Evolutionary conservation across 768 basidiomycete genomes (phyloP).

Genomic region (Dacryopinax spathularia): DNA sequence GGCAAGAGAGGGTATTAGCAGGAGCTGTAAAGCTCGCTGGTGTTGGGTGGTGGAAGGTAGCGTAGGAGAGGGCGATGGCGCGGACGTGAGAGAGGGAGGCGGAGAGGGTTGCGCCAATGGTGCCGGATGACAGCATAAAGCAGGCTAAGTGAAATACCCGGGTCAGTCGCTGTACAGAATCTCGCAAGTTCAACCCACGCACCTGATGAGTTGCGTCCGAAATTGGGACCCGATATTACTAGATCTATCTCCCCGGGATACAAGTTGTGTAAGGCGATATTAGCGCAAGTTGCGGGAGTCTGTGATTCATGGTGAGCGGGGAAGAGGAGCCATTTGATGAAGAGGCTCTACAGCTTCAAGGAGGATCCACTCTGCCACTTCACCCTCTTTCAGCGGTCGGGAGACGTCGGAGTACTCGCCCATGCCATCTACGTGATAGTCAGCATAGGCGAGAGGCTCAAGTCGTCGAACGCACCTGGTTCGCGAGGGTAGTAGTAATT

Average conservation of each 20-base stretch:
- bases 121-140: constrained; percentile 80
- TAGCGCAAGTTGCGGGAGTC: constrained; percentile 87
- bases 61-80: constrained; percentile 80
- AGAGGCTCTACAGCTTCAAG: constrained; percentile 53
- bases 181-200: constrained; percentile 14
- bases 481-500: constrained; percentile 61
- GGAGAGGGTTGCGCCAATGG: constrained; percentile 80
- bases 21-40: constrained; percentile 45
- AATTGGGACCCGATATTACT: constrained; percentile 78
- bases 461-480: constrained; percentile 28
- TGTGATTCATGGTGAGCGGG: constrained; percentile 19
- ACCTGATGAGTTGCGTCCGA: constrained; percentile 75
- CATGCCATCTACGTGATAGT: constrained; percentile 32
- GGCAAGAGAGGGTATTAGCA: constrained; percentile 53
- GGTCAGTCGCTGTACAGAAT: not conserved
- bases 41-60: constrained; percentile 57
- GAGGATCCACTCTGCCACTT: constrained; percentile 83
- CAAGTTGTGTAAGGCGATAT: constrained; percentile 79
- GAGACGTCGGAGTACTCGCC: constrained; percentile 53
- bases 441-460: not conserved
- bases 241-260: constrained; percentile 77
- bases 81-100: constrained; percentile 55
- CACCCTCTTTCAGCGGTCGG: constrained; percentile 57
- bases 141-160: constrained; percentile 50
- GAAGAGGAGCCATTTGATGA: not conserved